Percentiles rank a stretch among this genome's conserved stretches.
Evolutionary conservation across 345 rosid genomes (phyloP).

Genomic region (Boechera retrofracta): DNA sequence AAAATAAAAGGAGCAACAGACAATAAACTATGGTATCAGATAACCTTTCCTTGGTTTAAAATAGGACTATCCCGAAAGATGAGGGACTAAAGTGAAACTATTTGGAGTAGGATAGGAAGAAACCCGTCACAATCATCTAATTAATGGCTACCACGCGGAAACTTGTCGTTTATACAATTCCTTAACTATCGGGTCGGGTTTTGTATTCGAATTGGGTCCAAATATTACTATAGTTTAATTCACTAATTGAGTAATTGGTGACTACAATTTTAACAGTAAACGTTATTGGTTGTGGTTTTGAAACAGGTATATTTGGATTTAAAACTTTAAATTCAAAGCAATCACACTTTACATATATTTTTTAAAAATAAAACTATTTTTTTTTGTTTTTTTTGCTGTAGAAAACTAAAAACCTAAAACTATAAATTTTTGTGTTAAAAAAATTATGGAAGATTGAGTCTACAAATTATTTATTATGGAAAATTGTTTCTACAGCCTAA

Average conservation of each 20-base stretch:
- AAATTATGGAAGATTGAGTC: too few relatives aligned
- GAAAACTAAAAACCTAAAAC: too few relatives aligned
- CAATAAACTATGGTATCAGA: conserved; percentile 13
- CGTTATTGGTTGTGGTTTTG: too few relatives aligned
- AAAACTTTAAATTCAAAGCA: too few relatives aligned
- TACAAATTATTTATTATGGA: too few relatives aligned
- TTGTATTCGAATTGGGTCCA: conserved; percentile 26
- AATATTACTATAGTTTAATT: neutral
- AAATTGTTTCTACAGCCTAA: too few relatives aligned
- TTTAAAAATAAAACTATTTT: too few relatives aligned
- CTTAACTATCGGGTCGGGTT: conserved; percentile 38
- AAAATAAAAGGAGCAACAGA: conserved; percentile 7
- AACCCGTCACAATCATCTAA: conserved; percentile 51
- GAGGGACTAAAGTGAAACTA: conserved; percentile 37
- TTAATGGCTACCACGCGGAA: conserved; percentile 62
- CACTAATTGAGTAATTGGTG: neutral
- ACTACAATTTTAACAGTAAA: too few relatives aligned
- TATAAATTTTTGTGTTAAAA: too few relatives aligned
- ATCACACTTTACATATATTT: too few relatives aligned
- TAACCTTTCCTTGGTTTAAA: neutral
- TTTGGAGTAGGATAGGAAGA: conserved; percentile 17
- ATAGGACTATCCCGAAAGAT: neutral
- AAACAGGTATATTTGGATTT: too few relatives aligned
- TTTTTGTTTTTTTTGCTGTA: too few relatives aligned
- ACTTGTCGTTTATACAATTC: conserved; percentile 48